Evolutionary conservation across 163 green algal species (phyloP).

Genomic region (Chloromonas sp.): DNA sequence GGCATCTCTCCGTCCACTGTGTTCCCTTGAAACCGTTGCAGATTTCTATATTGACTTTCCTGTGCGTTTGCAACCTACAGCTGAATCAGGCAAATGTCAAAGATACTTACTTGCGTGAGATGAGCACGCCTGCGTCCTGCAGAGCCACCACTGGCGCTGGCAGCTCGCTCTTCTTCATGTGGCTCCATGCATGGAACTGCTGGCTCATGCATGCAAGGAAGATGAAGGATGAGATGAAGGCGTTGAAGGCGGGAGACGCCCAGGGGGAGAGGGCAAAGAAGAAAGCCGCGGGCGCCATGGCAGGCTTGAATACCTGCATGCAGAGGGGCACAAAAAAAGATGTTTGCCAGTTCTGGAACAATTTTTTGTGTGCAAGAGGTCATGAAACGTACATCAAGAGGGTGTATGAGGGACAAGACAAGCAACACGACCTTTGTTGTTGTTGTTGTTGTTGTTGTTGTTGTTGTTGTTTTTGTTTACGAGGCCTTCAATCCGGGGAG

Average conservation of each 20-base stretch:
- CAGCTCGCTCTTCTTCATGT: constrained; percentile 86
- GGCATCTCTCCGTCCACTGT: too few species aligned
- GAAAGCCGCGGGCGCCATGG: constrained; percentile 37
- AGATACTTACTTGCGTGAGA: constrained; percentile 61
- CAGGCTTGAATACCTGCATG: constrained; percentile 50
- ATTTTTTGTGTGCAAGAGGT: too few species aligned
- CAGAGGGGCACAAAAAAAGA: not conserved
- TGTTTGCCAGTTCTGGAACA: not conserved
- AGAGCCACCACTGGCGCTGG: constrained; percentile 49
- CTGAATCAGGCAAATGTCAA: not conserved
- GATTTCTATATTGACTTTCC: too few species aligned
- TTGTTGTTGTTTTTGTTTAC: too few species aligned
- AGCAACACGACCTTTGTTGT: not conserved
- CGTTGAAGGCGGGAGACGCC: constrained; percentile 41
- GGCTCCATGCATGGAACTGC: constrained; percentile 95
- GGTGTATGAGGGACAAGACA: not conserved
- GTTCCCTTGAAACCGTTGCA: too few species aligned
- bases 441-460: too few species aligned
- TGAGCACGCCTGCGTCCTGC: constrained; percentile 81
- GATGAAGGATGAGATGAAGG: constrained; percentile 65
- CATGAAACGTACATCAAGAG: too few species aligned
- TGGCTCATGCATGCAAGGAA: constrained; percentile 86
- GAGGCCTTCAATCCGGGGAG: too few species aligned
- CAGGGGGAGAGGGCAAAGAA: constrained; percentile 45
- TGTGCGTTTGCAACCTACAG: too few species aligned